phyloP scores from a whole-genome alignment of 495 filamentous ascomycete genomes.

The Viridothelium virens region DNA sequence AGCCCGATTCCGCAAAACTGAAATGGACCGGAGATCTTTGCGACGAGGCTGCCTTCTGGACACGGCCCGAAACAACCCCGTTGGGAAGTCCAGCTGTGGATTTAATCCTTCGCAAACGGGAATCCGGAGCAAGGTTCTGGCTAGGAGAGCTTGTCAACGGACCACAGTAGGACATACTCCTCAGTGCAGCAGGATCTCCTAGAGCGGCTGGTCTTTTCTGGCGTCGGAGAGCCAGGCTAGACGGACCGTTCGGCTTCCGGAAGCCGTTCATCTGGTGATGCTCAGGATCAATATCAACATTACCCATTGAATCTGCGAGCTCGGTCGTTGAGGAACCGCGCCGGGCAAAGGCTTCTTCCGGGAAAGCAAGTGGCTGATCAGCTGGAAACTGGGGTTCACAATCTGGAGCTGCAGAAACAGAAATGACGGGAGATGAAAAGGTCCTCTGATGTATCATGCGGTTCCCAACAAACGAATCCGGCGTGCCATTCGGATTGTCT shows the following conservation, averaged over 20 bases:
- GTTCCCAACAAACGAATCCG: neutral
- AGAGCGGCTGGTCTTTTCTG: conserved; percentile 33
- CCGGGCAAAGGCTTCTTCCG: conserved; percentile 21
- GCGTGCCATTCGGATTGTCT: neutral
- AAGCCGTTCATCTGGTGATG: conserved; percentile 21
- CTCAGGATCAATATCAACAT: conserved; percentile 20
- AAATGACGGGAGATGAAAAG: conserved; percentile 5
- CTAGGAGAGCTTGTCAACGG: conserved; percentile 25
- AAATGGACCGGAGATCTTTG: conserved; percentile 36
- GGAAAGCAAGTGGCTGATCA: conserved; percentile 24
- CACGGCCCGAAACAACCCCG: conserved; percentile 28
- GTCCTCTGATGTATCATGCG: conserved; percentile 5
- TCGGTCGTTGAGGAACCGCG: conserved; percentile 19
- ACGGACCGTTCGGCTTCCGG: conserved; percentile 29
- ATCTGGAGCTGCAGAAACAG: conserved; percentile 7
- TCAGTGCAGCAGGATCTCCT: conserved; percentile 24
- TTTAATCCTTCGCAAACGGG: conserved; percentile 35
- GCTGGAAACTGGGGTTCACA: conserved; percentile 10
- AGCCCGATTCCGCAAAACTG: conserved; percentile 33
- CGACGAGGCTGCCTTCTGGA: conserved; percentile 35
- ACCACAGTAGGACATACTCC: conserved; percentile 35
- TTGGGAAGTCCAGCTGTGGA: conserved; percentile 26
- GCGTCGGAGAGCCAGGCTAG: conserved; percentile 33
- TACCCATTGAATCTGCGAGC: conserved; percentile 25
- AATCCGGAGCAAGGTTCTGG: conserved; percentile 11